Base-by-base conservation (phyloP, 2,329 filamentous ascomycete species). In the Coniochaeta ligniaria region DNA sequence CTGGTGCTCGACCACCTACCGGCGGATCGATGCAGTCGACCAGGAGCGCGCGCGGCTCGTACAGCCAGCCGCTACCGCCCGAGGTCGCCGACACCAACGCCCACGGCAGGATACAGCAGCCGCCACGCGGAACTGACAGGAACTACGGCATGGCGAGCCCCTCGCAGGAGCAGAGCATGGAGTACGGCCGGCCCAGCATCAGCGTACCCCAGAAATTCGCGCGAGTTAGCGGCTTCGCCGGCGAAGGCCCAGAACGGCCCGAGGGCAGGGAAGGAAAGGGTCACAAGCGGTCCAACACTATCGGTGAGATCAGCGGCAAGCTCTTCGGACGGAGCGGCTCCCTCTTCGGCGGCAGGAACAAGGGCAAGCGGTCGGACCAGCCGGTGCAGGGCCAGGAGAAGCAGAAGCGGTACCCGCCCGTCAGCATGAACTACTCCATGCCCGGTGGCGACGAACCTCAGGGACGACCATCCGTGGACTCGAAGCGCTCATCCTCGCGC, bases 31-130 rank as follows among this genome's bases (percentile, higher is more conserved):
- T 94, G 80, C 82, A 86, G 62, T 89, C 88, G 22, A 80, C 79
- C 45, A 80, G 71, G 72, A 83, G 95, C 57, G 71, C 71, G 71
- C 85, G 90, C 65, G 83, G 90, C 72, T 89, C 90, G 61, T 97
- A 98, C 73, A 91, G 91, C 65, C 91, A 96, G 74, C 95, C 94
- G 57, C 88, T 88, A 54, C 91, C 92, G 60, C 93, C 95, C 33
- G 86, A 92, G 56, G 88, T 97, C 62, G 92, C 92, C 57, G 88
- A 90, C 66, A 95, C 92, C 59, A 96, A 95, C 73, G 92, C 85
- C 4, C 90, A 96, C 72, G 94, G 92, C 64, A 90, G 90, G 64
- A 92, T 98, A 68, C 90, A 95, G 65, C 94, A 96, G 71, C 90
- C 90, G 12, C 76, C 81, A 74, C 65, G 84, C 83, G 72, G 77